Conservation (phyloP, 139 green algal species). For the Axilococcus clingmanii region DNA sequence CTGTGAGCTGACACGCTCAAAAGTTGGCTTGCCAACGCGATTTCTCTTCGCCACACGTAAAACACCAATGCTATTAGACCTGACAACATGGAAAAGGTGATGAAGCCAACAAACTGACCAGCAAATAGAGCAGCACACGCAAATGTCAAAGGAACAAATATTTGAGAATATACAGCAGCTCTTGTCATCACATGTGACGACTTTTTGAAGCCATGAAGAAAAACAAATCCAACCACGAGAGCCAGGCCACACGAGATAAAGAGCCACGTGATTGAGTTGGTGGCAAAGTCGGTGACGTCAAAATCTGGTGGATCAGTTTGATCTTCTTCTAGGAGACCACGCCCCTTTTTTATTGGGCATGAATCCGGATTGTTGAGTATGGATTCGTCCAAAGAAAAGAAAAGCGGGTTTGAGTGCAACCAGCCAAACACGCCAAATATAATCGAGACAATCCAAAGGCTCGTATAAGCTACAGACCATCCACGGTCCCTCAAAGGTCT, state of each 20-base stretch:
- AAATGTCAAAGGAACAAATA: conserved; percentile 16
- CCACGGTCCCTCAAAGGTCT: not conserved
- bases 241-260: conserved; percentile 7
- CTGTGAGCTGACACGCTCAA: conserved; percentile 31
- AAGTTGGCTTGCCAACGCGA: conserved; percentile 37
- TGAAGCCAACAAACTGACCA: conserved; percentile 2
- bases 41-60: conserved; percentile 41
- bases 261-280: conserved; percentile 17
- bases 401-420: conserved; percentile 21
- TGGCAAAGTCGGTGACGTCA: conserved; percentile 23
- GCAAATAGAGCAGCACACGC: conserved; percentile 8
- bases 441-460: not conserved
- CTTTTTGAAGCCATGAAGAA: conserved; percentile 29
- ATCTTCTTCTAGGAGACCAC: conserved; percentile 2
- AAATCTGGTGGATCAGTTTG: conserved; percentile 10
- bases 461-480: not conserved
- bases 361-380: conserved; percentile 27
- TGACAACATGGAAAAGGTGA: conserved; percentile 16
- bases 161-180: conserved; percentile 15
- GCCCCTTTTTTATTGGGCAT: conserved; percentile 21
- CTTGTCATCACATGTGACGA: conserved; percentile 11
- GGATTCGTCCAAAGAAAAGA: conserved; percentile 6
- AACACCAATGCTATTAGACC: conserved; percentile 30
- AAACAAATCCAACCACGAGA: conserved; percentile 21
- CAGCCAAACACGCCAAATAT: not conserved